Conservation (phyloP, 352 stramenopile genomes). For the Salisapilia sapeloensis region DNA sequence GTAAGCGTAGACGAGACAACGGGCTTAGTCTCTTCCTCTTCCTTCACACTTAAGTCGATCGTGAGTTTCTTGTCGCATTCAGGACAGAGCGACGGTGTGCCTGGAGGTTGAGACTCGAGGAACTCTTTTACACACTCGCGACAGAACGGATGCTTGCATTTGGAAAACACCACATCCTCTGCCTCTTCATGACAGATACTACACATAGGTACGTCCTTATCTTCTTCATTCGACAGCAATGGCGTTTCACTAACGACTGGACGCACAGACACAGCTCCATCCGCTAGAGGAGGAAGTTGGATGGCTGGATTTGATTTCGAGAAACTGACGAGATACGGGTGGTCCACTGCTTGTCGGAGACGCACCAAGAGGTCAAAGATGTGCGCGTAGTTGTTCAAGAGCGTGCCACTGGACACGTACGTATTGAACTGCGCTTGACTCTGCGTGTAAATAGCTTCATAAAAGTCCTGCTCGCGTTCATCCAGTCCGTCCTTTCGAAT, state of each 20-base stretch:
- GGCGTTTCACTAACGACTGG: slow-evolving; percentile 49
- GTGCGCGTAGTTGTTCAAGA: slow-evolving; percentile 99
- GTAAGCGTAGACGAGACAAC: slow-evolving; percentile 10
- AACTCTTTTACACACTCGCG: slow-evolving; percentile 69
- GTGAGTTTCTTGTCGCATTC: slow-evolving; percentile 73
- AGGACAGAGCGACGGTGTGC: slow-evolving; percentile 45
- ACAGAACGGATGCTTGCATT: slow-evolving; percentile 88
- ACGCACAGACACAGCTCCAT: slow-evolving; percentile 3
- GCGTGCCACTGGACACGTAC: slow-evolving; percentile 92
- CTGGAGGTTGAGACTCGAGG: slow-evolving; percentile 48
- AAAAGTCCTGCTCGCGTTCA: slow-evolving; percentile 96
- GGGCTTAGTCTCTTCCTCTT: slow-evolving; percentile 7
- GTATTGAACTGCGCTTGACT: slow-evolving; percentile 96
- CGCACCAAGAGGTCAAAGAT: slow-evolving; percentile 97
- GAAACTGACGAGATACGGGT: slow-evolving; percentile 95
- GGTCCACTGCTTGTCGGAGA: slow-evolving; percentile 95
- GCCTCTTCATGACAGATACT: slow-evolving; percentile 88
- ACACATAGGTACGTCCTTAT: slow-evolving; percentile 28
- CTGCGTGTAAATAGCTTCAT: slow-evolving; percentile 96
- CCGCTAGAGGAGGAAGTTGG: slow-evolving; percentile 20
- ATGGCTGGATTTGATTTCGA: slow-evolving; percentile 76
- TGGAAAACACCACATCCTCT: slow-evolving; percentile 79
- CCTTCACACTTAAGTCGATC: slow-evolving; percentile 43
- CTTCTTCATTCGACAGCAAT: slow-evolving; percentile 12
- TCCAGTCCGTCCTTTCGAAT: slow-evolving; percentile 75